Percentiles rank a stretch among this genome's conserved stretches.
These are phyloP conservation scores for Saururus chinensis DNA, from an alignment of 164 flowering plant genomes.

Conservation along the genomic window DNA sequence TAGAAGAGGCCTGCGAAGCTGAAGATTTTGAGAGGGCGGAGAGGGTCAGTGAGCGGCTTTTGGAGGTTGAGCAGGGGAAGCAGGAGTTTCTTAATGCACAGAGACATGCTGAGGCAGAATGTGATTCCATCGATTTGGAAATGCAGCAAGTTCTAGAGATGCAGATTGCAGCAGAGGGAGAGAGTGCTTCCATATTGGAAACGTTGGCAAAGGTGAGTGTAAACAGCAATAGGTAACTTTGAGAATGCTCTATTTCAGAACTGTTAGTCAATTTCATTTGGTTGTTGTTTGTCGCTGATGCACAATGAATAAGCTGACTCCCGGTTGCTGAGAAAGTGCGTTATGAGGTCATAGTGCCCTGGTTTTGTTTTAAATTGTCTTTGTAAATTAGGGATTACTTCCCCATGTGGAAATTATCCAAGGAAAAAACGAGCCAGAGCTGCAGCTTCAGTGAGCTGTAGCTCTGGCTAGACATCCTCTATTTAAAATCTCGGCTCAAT, in stretches of 20 bases:
- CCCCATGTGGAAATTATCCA: no score
- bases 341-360: no score
- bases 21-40: conserved; percentile 82
- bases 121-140: conserved; percentile 41
- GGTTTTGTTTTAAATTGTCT: no score
- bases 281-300: not conserved
- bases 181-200: conserved; percentile 39
- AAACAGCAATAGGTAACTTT: not conserved
- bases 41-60: conserved; percentile 52
- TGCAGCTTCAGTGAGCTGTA: no score
- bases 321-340: no score
- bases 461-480: no score
- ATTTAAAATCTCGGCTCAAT: no score
- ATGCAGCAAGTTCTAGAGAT: conserved; percentile 44
- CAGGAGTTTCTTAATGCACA: conserved; percentile 18
- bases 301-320: not conserved
- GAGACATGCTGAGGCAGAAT: conserved; percentile 48
- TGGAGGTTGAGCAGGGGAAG: conserved; percentile 48
- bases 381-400: no score
- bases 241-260: not conserved
- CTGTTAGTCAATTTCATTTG: not conserved
- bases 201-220: conserved; percentile 36
- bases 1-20: conserved; percentile 68
- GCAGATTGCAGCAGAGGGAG: conserved; percentile 65
- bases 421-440: no score